Evolutionary conservation across 2,329 filamentous ascomycete species (phyloP).

Genomic region (Exophiala aquamarina): DNA sequence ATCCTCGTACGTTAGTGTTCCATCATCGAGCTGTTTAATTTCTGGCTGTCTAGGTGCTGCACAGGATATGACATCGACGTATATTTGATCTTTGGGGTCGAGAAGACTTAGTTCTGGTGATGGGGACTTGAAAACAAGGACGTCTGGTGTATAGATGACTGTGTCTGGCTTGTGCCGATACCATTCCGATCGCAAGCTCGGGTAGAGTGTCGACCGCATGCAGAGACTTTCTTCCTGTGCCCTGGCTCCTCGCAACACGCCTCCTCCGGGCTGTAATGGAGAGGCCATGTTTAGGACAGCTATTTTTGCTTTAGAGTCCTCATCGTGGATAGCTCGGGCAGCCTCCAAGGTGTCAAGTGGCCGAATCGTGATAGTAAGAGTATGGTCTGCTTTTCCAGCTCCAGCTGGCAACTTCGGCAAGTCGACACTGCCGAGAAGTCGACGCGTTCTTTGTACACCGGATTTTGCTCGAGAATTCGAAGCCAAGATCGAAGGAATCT

Average conservation of each 20-base stretch:
- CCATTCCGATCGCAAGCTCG: slow-evolving; percentile 11
- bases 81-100: slow-evolving; percentile 12
- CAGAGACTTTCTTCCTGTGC: slow-evolving; percentile 20
- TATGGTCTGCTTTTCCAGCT: background rate
- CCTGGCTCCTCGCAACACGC: slow-evolving; percentile 15
- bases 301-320: slow-evolving; percentile 3
- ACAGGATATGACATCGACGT: slow-evolving; percentile 16
- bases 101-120: slow-evolving; percentile 1
- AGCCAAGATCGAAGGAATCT: slow-evolving; percentile 12
- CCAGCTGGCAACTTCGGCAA: background rate
- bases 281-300: slow-evolving; percentile 22
- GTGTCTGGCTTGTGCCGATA: slow-evolving; percentile 14
- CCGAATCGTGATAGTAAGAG: background rate
- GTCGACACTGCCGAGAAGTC: background rate
- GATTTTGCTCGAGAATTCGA: slow-evolving; percentile 9
- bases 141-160: slow-evolving; percentile 15
- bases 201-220: slow-evolving; percentile 17
- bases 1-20: slow-evolving; percentile 9
- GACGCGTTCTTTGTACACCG: slow-evolving; percentile 1
- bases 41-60: slow-evolving; percentile 13
- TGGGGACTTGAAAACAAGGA: slow-evolving; percentile 11
- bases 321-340: background rate
- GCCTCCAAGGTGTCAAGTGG: background rate
- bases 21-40: slow-evolving; percentile 4
- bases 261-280: slow-evolving; percentile 14